Conservation (phyloP, 73 alveolate genomes). For the Paramecium sonneborni region DNA sequence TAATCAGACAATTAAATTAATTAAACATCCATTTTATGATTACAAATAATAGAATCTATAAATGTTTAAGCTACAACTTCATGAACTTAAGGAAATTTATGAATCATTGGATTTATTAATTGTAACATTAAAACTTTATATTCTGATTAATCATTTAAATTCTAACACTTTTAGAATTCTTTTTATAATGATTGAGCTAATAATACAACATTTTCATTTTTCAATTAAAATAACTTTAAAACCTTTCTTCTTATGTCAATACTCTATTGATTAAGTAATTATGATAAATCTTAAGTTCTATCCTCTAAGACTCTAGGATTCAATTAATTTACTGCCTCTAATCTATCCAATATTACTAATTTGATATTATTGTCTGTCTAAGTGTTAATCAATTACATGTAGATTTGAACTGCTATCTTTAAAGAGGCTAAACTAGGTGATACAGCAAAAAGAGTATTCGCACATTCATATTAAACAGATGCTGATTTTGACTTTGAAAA, state of each 20-base stretch:
- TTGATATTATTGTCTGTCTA: slow-evolving; percentile 86
- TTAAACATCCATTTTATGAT: background rate
- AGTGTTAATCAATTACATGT: slow-evolving; percentile 74
- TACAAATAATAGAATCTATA: background rate
- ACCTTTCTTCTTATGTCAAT: slow-evolving; percentile 48
- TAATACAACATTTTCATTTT: background rate
- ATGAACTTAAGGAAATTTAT: slow-evolving; percentile 21
- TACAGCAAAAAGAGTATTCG: slow-evolving; percentile 78
- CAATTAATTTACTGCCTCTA: slow-evolving; percentile 46
- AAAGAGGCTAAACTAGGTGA: slow-evolving; percentile 83
- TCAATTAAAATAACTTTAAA: background rate
- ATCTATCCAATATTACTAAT: slow-evolving; percentile 78
- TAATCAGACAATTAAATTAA: background rate
- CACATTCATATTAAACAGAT: slow-evolving; percentile 86
- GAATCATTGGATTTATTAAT: background rate
- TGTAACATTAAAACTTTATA: background rate
- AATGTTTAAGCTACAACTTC: slow-evolving; percentile 2
- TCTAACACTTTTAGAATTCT: slow-evolving; percentile 6
- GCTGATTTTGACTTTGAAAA: slow-evolving; percentile 77
- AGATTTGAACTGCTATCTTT: slow-evolving; percentile 79
- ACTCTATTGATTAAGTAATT: background rate
- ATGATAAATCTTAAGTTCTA: background rate
- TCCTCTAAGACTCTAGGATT: slow-evolving; percentile 30
- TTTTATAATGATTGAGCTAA: background rate
- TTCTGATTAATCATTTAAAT: slow-evolving; percentile 24